These are phyloP conservation scores for Decorospora gaudefroyi DNA, from an alignment of 2,329 filamentous ascomycete genomes.

Conservation along the genomic window DNA sequence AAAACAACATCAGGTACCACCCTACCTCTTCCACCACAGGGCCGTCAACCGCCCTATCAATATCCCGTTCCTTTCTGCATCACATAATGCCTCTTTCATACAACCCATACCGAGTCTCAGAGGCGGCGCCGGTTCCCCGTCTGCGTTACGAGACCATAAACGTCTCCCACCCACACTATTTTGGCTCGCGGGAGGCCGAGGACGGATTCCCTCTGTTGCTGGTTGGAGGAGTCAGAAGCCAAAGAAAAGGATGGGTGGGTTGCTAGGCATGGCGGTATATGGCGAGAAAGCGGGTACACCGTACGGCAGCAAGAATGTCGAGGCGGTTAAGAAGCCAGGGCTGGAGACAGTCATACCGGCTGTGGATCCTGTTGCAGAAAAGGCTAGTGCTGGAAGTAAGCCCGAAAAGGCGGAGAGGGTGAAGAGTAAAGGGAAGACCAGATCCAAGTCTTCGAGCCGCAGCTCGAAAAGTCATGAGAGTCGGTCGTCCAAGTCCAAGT, in stretches of 20 bases:
- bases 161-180: slow-evolving; percentile 24
- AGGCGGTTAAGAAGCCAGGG: background rate
- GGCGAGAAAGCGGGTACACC: slow-evolving; percentile 20
- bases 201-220: slow-evolving; percentile 13
- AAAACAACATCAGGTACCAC: background rate
- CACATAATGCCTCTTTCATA: background rate
- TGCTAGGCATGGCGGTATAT: slow-evolving; percentile 32
- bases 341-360: background rate
- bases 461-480: background rate
- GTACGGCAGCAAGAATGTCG: slow-evolving; percentile 3
- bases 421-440: background rate
- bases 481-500: background rate
- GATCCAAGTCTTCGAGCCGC: background rate
- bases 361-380: background rate
- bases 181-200: slow-evolving; percentile 34
- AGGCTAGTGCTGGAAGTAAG: background rate
- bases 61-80: background rate
- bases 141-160: slow-evolving; percentile 7
- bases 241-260: slow-evolving; percentile 30
- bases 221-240: slow-evolving; percentile 32
- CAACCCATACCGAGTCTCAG: slow-evolving; percentile 7
- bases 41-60: background rate
- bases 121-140: slow-evolving; percentile 22
- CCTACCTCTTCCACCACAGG: background rate
- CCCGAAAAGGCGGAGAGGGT: background rate